Evolutionary conservation across 805 yeast species (phyloP), one percentile per base, ranked within the genome.

Genomic region (Saccharomycopsis sp.): DNA sequence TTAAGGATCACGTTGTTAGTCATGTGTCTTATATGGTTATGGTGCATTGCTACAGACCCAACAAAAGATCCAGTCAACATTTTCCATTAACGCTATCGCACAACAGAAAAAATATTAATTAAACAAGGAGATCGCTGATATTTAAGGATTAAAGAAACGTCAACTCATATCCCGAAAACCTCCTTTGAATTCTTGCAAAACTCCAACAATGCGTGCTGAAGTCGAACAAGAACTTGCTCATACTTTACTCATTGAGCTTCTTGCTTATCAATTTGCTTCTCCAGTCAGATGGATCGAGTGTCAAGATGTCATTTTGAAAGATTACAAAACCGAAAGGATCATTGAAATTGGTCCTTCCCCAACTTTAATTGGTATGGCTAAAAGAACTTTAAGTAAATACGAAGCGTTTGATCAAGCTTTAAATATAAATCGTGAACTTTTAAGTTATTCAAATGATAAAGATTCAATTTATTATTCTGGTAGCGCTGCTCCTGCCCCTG

Each of bases 281-380:
- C 98, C 99, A 36, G 99, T 92, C 50, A 79, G 97, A 73, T 92
- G 99, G 97, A 92, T 94, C 62, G 98, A 94, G 62, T 92, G 98
- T 48, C 99, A 92, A 66, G 98, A 92, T 68, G 97, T 92, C 44
- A 83, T 92, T 60, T 74, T 92, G 60, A 83, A 84, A 61, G 92
- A 87, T 54, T 81, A 76, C 74, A 87, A 89, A 65, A 82, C 96
- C 47, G 98, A 94, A 67, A 76, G 98, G 58, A 89, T 92, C 47
- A 96, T 92, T 51, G 99, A 92, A 65, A 85, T 92, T 50, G 99
- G 99, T 41, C 99, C 99, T 47, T 87, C 97, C 36, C 97, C 99
- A 46, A 92, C 98, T 33, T 72, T 92, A 60, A 92, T 96, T 31
- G 97, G 97, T 51, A 92, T 92, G 99, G 97, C 98, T 49, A 76